Percentiles rank a stretch among this genome's conserved stretches.
These are phyloP conservation scores for Dothistroma pini DNA, from an alignment of 2,329 filamentous ascomycete genomes.

Conservation along the genomic window DNA sequence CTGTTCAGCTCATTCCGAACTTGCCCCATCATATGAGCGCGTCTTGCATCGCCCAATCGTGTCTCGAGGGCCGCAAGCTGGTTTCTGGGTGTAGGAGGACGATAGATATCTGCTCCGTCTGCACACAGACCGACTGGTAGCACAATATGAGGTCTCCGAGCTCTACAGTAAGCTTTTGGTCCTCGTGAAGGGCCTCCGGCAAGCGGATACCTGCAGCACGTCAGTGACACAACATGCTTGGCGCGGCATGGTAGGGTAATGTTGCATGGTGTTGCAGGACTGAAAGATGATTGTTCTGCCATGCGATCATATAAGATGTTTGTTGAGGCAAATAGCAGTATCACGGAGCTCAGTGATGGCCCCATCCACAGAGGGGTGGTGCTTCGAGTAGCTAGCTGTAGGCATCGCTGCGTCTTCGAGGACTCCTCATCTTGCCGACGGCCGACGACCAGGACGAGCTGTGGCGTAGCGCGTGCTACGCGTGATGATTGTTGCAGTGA, in stretches of 20 bases:
- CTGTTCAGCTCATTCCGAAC: too few relatives aligned
- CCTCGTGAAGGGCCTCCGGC: background rate
- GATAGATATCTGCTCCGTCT: background rate
- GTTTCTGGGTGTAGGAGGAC: background rate
- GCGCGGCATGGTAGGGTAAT: background rate
- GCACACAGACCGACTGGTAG: background rate
- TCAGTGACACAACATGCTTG: too few relatives aligned
- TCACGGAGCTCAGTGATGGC: slow-evolving; percentile 10
- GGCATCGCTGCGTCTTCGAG: too few relatives aligned
- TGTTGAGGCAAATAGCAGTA: slow-evolving; percentile 7
- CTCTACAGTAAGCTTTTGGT: background rate
- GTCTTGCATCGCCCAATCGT: too few relatives aligned
- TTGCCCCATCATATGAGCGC: too few relatives aligned
- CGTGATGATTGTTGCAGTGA: too few relatives aligned
- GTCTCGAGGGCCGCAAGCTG: too few relatives aligned
- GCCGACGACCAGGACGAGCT: too few relatives aligned
- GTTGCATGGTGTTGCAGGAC: slow-evolving; percentile 6
- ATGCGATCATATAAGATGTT: slow-evolving; percentile 13
- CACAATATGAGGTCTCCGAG: background rate
- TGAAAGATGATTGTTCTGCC: slow-evolving; percentile 11
- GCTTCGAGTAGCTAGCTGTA: too few relatives aligned
- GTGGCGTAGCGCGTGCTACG: too few relatives aligned
- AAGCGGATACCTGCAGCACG: background rate
- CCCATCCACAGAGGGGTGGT: too few relatives aligned
- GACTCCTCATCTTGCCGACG: too few relatives aligned